Base-by-base conservation (phyloP, 345 rosid genomes). In the Cardiospermum halicacabum region DNA sequence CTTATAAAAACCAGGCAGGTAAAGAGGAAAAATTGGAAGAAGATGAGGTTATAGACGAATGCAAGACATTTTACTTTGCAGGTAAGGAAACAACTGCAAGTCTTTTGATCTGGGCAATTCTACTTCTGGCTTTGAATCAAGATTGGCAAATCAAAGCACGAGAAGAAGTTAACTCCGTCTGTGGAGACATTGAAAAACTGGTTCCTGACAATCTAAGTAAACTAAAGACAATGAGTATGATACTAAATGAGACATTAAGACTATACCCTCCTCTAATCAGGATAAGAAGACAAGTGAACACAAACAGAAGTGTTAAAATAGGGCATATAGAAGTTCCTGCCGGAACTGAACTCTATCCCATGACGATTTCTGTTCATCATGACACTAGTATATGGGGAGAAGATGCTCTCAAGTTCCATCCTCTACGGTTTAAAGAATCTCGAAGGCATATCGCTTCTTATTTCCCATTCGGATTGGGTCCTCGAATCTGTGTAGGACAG, bases 61-160 rank as follows among this genome's bases (percentile, higher is more conserved):
- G 94, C 82, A 88, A 93, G 71, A 90, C 94, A 5, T 86, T 93
- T 68, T 90, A 90, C 72, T 86, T 90, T 60, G 96, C 96, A 6
- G 97, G 94, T 40, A 89, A 90, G 31, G 96, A 93, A 69, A 93
- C 97, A 9, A 78, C 90, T 1, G 97, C 81, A 27, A 77, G 79
- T 25, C 84, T 84, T 34, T 69, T 93, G 73, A 83, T 89, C 8
- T 88, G 92, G 90, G 80, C 82, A 0, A 70, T 93, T 60, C 56
- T 90, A 0, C 86, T 83, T 27, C 68, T 93, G 16, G 90, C 92
- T n/a, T 39, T 72, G 74, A 77, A 92, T 68, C 97, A 82, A 53
- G 92, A 88, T 28, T 93, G 98, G 96, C 92, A 93, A 72, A 55
- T 51, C 64, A 86, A 82, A 64, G 89, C 89, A 19, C 77, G 94